Evolutionary conservation across 257 asterid genomes (phyloP).

Genomic region (Marsdenia floribunda): DNA sequence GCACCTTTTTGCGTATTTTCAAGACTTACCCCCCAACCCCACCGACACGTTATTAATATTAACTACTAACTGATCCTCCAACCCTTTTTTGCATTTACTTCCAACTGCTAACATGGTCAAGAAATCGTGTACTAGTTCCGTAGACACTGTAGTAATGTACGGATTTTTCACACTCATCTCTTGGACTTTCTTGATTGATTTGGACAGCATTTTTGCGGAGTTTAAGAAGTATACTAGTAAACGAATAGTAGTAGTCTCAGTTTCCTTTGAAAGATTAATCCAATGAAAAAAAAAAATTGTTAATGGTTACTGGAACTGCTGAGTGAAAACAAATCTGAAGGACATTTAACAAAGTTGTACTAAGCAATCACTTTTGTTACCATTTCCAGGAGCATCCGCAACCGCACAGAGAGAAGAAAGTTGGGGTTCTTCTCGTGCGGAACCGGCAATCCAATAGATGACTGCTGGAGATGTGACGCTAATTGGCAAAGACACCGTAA

Average conservation of each 20-base stretch:
- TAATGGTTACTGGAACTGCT: no score
- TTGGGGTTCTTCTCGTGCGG: constrained; percentile 72
- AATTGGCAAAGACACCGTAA: constrained; percentile 68
- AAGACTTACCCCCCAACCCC: constrained; percentile 15
- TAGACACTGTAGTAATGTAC: constrained; percentile 34
- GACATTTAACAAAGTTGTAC: background rate
- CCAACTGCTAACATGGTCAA: constrained; percentile 17
- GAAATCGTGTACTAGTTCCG: constrained; percentile 31
- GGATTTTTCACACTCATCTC: background rate
- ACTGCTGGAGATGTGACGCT: constrained; percentile 83
- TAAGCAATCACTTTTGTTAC: background rate
- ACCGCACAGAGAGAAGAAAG: constrained; percentile 70
- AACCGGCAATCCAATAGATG: constrained; percentile 82
- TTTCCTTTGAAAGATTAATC: no score
- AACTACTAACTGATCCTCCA: constrained; percentile 19
- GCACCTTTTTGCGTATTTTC: constrained; percentile 10
- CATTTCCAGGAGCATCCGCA: constrained; percentile 49
- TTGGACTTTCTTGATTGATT: background rate
- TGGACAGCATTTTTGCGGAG: background rate
- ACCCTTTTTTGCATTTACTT: constrained; percentile 35
- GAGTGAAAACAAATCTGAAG: no score
- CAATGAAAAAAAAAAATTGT: no score
- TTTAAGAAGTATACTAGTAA: no score
- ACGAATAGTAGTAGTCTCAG: no score
- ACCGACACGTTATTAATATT: constrained; percentile 27